Evolutionary conservation across 345 rosid species (phyloP).

Genomic region (rapeseed (Brassica napus)): DNA sequence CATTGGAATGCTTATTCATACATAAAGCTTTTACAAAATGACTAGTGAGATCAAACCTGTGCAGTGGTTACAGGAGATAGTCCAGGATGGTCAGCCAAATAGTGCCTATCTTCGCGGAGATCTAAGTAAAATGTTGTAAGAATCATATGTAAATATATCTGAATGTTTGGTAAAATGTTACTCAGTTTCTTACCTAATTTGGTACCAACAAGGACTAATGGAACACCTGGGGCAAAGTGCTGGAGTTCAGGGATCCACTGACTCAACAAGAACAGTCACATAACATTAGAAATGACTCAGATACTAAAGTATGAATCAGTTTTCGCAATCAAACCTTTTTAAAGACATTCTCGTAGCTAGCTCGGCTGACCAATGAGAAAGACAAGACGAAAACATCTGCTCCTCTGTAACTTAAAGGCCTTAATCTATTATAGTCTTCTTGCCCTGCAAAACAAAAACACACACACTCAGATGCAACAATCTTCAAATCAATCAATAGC

Average conservation of each 20-base stretch:
- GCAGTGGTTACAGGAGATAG: conserved; percentile 84
- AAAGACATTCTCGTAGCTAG: conserved; percentile 88
- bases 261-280: conserved; percentile 34
- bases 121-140: conserved; percentile 50
- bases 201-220: conserved; percentile 87
- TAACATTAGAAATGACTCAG: conserved; percentile 27
- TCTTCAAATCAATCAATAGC: background rate
- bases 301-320: conserved; percentile 1
- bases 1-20: background rate
- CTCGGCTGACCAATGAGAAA: conserved; percentile 92
- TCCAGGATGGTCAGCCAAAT: conserved; percentile 96
- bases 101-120: conserved; percentile 95
- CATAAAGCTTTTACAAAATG: conserved; percentile 4
- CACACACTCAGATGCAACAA: background rate
- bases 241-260: conserved; percentile 99
- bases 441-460: conserved; percentile 54
- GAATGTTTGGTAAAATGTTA: conserved; percentile 10
- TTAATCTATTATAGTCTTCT: conserved; percentile 92
- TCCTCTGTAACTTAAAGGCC: conserved; percentile 99
- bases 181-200: conserved; percentile 65
- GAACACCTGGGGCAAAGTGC: conserved; percentile 90
- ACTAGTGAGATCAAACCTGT: conserved; percentile 66
- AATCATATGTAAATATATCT: conserved; percentile 9
- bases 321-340: conserved; percentile 62
- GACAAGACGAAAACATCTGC: conserved; percentile 96